phyloP scores from a whole-genome alignment of 345 rosid species.

The Pistacia vera region DNA sequence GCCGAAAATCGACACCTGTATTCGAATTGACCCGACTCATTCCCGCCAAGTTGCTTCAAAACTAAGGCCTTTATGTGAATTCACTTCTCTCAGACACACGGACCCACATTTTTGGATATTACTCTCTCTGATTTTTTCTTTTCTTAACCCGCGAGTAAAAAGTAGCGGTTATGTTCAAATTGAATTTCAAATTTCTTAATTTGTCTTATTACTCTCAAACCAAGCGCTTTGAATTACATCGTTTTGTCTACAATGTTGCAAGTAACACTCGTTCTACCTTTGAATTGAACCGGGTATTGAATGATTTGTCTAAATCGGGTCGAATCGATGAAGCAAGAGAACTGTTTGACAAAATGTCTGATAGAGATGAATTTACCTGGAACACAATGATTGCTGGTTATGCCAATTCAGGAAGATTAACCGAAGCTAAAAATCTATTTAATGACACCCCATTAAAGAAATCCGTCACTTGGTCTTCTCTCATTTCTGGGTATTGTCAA shows the following conservation, averaged over 20 bases:
- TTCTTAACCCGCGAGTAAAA: background rate
- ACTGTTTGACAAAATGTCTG: slow-evolving; percentile 70
- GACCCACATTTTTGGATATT: background rate
- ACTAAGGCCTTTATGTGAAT: background rate
- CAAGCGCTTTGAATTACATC: slow-evolving; percentile 8
- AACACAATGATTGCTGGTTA: slow-evolving; percentile 84
- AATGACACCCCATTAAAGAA: slow-evolving; percentile 50
- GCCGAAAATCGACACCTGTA: background rate
- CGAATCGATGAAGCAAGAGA: slow-evolving; percentile 65
- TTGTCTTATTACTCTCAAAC: slow-evolving; percentile 1
- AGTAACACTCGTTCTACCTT: slow-evolving; percentile 29
- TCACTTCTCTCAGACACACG: background rate
- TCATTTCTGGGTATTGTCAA: slow-evolving; percentile 74
- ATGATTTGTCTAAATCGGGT: slow-evolving; percentile 52
- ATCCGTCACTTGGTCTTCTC: slow-evolving; percentile 78
- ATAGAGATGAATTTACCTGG: slow-evolving; percentile 76
- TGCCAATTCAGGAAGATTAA: slow-evolving; percentile 59
- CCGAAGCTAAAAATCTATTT: slow-evolving; percentile 60
- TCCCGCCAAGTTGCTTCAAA: slow-evolving; percentile 19
- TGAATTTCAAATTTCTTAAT: slow-evolving; percentile 19
- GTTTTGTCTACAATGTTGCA: slow-evolving; percentile 22
- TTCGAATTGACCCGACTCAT: background rate
- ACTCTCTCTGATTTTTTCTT: background rate
- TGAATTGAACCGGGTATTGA: slow-evolving; percentile 45
- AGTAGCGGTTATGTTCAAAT: slow-evolving; percentile 35